Percentiles rank a stretch among this genome's conserved stretches.
phyloP scores from a whole-genome alignment of 2,329 filamentous ascomycete genomes.

The Alternaria brassicicola region DNA sequence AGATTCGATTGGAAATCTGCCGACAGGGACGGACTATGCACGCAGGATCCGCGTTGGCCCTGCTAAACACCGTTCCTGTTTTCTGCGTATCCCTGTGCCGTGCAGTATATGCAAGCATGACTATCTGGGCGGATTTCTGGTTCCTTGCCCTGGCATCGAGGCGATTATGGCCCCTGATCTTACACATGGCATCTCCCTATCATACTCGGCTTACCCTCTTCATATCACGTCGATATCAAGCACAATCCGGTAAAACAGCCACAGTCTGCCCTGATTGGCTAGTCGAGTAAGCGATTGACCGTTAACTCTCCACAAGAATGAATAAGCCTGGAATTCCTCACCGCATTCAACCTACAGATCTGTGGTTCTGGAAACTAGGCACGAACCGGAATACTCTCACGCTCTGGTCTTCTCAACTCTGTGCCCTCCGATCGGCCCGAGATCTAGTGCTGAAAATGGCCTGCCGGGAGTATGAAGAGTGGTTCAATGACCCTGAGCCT shows the following conservation, averaged over 20 bases:
- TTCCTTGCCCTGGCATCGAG: slow-evolving; percentile 9
- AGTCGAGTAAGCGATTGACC: slow-evolving; percentile 19
- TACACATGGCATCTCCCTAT: slow-evolving; percentile 7
- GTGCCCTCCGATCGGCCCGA: slow-evolving; percentile 6
- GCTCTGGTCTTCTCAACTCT: neutral
- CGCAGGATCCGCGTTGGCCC: neutral
- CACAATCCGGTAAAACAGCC: slow-evolving; percentile 11
- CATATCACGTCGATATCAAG: slow-evolving; percentile 1
- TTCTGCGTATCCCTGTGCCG: neutral
- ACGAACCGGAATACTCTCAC: neutral
- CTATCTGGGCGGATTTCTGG: neutral
- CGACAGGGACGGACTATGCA: slow-evolving; percentile 2
- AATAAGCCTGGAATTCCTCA: slow-evolving; percentile 10
- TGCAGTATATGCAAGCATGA: slow-evolving; percentile 2
- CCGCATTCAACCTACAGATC: slow-evolving; percentile 4
- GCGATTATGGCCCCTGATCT: slow-evolving; percentile 3
- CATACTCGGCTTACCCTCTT: slow-evolving; percentile 14
- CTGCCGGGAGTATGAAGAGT: slow-evolving; percentile 11
- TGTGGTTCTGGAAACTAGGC: neutral
- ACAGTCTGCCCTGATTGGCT: slow-evolving; percentile 9
- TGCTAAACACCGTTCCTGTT: neutral
- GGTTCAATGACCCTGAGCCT: slow-evolving; percentile 13
- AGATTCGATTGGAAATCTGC: neutral
- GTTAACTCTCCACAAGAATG: slow-evolving; percentile 10
- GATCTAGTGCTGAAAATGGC: neutral